A percentile compares a stretch with the other conserved stretches of the same genome.
Conservation (phyloP, 1,139 yeast genomes). For the Lodderomyces parapsilosis region DNA sequence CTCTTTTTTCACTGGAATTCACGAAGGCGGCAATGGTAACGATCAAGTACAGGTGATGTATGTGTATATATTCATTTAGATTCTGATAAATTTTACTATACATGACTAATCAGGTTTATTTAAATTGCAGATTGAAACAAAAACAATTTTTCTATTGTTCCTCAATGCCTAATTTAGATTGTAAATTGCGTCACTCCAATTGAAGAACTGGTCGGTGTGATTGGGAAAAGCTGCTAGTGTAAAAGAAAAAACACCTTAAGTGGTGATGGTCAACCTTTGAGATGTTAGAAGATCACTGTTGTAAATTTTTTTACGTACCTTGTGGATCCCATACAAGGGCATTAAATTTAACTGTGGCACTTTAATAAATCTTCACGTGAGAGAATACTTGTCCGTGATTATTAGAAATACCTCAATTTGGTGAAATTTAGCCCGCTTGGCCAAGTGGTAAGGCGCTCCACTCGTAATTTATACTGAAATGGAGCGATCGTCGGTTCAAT, state of each 20-base stretch:
- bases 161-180: background rate
- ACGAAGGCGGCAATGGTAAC: no score
- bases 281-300: no score
- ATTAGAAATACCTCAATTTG: background rate
- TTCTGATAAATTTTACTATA: background rate
- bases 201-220: no score
- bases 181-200: background rate
- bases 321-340: no score
- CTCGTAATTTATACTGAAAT: constrained; percentile 21
- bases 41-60: no score
- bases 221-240: background rate
- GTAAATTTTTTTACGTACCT: no score
- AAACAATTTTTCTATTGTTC: background rate
- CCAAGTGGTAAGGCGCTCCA: constrained; percentile 58
- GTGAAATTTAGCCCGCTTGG: constrained; percentile 38
- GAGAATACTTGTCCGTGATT: background rate
- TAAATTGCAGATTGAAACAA: background rate
- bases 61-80: background rate
- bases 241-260: no score
- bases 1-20: no score
- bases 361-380: constrained; percentile 4
- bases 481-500: constrained; percentile 33
- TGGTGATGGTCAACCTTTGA: no score
- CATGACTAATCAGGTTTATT: background rate
- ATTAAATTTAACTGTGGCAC: constrained; percentile 1